Evolutionary conservation across 2,329 filamentous ascomycete genomes (phyloP), one percentile per base, ranked within the genome.

Genomic region (Neonectria faginata): DNA sequence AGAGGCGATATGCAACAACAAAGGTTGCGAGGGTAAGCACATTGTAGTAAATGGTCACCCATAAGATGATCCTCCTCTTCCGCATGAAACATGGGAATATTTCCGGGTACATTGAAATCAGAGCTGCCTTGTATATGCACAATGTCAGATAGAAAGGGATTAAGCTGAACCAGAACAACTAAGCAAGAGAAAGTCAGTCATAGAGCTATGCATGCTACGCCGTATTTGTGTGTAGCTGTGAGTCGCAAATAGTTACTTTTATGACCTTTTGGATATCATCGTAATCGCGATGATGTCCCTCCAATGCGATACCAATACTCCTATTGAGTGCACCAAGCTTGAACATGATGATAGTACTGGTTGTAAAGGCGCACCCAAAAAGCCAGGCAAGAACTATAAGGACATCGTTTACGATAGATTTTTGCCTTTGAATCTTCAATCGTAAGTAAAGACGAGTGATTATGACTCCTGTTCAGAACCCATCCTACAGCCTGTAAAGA

Each of bases 21-120:
- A 57, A 11, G 3, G 6, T 48, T 22, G 27, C 10, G 3, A 39
- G 31, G 3, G 47, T 33, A 27, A 58, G 18, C 10, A 58, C 3
- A 39, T 27, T 39, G 14, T 58, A 51, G n/a, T 5, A 11, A 29
- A 58, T 42, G 3, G 39, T 39, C 2, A 31, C 8, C 56, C 56
- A 58, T n/a, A 51, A 44, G 2, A 58, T 20, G 11, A 51, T 14
- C 16, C 56, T 27, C 10, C 56, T 29, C 22, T 58, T 58, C 7
- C 11, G 16, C 56, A 58, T 58, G 11, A 58, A 58, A 1, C n/a
- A 6, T 8, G 45, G 56, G 31, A 58, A 51, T 22, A 58, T 42
- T 29, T 50, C 44, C 33, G 51, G 25, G 33, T 58, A 58, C 8
- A 58, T 27, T 3, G 56, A 50, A 20, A 58, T 36, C 12, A 58